These are phyloP conservation scores for Heimioporus sp. DNA, from an alignment of 768 basidiomycete species.

Conservation along the genomic window DNA sequence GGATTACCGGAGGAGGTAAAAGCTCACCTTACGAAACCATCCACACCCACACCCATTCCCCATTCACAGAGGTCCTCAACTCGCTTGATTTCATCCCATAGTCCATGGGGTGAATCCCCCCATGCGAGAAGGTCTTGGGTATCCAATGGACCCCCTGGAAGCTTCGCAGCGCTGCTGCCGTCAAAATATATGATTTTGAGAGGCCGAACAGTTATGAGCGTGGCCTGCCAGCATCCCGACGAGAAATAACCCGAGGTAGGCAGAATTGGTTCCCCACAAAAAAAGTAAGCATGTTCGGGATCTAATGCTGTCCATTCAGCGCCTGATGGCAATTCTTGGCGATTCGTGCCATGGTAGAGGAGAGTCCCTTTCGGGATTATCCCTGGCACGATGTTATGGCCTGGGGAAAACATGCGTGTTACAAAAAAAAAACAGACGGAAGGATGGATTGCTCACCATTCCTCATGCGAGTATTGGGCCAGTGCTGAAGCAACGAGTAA, in stretches of 20 bases:
- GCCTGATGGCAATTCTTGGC: constrained; percentile 17
- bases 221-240: constrained; percentile 30
- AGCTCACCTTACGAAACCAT: constrained; percentile 32
- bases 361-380: constrained; percentile 31
- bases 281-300: constrained; percentile 34
- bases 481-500: constrained; percentile 35
- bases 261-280: constrained; percentile 37
- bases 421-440: background rate
- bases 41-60: constrained; percentile 30
- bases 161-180: constrained; percentile 31
- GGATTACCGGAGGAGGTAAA: background rate
- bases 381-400: constrained; percentile 31
- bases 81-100: constrained; percentile 21
- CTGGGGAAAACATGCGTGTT: constrained; percentile 3
- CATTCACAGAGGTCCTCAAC: constrained; percentile 31
- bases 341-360: constrained; percentile 28
- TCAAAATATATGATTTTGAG: constrained; percentile 35
- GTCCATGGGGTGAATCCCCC: constrained; percentile 23
- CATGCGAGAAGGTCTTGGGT: constrained; percentile 34
- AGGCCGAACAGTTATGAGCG: constrained; percentile 25
- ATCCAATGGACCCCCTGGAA: constrained; percentile 32
- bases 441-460: constrained; percentile 27
- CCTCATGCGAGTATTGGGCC: constrained; percentile 38
- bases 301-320: constrained; percentile 32
- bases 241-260: background rate